Conservation (phyloP, 2,329 filamentous ascomycete species). For the Xylaria sp. region DNA sequence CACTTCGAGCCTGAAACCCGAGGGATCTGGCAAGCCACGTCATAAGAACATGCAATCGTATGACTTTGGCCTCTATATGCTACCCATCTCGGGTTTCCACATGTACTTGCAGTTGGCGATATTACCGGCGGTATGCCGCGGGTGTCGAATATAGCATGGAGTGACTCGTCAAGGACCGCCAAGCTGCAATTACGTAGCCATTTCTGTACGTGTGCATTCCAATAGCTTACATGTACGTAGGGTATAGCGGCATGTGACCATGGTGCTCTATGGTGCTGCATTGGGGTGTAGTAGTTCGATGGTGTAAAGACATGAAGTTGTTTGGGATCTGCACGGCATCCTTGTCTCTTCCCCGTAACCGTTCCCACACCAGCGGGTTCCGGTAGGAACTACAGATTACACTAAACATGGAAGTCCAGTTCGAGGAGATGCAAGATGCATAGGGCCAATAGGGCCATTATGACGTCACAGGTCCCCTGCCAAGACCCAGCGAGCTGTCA, state of each 20-base stretch:
- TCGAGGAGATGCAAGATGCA: slow-evolving; percentile 31
- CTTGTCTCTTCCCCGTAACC: slow-evolving; percentile 33
- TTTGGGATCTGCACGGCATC: slow-evolving; percentile 30
- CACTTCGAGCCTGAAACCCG: slow-evolving; percentile 12
- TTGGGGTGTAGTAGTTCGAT: slow-evolving; percentile 7
- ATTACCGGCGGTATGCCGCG: slow-evolving; percentile 8
- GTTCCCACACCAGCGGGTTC: slow-evolving; percentile 28
- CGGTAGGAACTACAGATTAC: slow-evolving; percentile 29
- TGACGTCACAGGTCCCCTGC: slow-evolving; percentile 39
- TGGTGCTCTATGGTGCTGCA: slow-evolving; percentile 15
- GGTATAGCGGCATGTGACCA: slow-evolving; percentile 25
- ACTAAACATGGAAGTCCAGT: slow-evolving; percentile 22
- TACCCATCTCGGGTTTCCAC: slow-evolving; percentile 24
- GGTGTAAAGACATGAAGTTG: slow-evolving; percentile 18
- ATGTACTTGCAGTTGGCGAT: slow-evolving; percentile 6
- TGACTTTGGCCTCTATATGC: slow-evolving; percentile 17
- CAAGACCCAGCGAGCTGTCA: slow-evolving; percentile 21
- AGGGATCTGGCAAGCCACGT: slow-evolving; percentile 26
- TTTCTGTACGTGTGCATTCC: neutral
- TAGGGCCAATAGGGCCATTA: slow-evolving; percentile 23
- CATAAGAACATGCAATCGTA: slow-evolving; percentile 31
- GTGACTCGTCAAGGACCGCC: slow-evolving; percentile 20
- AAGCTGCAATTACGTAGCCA: slow-evolving; percentile 32
- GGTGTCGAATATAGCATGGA: slow-evolving; percentile 8
- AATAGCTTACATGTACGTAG: slow-evolving; percentile 11